phyloP scores from a whole-genome alignment of 148 eudicot genomes.

The Rhododendron griersonianum region DNA sequence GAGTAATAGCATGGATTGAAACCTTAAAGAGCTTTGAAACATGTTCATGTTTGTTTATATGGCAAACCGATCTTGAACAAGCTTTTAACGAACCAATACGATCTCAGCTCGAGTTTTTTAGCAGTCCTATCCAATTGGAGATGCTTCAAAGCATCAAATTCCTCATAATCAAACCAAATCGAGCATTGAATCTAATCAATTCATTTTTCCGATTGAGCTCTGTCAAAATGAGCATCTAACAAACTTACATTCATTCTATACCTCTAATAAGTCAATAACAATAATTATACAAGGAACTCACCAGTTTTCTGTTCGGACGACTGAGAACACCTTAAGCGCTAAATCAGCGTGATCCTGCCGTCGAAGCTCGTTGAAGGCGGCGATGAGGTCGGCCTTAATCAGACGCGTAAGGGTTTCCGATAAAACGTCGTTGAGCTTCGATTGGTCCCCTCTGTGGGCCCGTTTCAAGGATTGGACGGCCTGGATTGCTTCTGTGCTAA shows the following conservation, averaged over 20 bases:
- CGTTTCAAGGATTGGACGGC: constrained; percentile 89
- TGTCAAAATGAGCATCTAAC: neutral
- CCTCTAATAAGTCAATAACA: neutral
- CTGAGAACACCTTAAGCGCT: constrained; percentile 57
- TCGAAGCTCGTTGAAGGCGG: constrained; percentile 68
- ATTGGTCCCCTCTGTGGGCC: constrained; percentile 28
- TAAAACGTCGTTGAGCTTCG: constrained; percentile 19
- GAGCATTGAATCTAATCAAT: no score
- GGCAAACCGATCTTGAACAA: no score
- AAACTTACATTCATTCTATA: no score
- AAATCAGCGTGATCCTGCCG: constrained; percentile 59
- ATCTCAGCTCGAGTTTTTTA: no score
- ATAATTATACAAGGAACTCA: neutral
- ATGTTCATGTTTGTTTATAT: no score
- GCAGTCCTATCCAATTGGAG: neutral
- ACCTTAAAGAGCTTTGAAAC: no score
- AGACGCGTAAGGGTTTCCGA: constrained; percentile 49
- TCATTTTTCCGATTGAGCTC: neutral
- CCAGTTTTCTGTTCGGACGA: constrained; percentile 49
- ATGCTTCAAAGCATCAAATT: neutral
- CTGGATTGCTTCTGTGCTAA: constrained; percentile 76
- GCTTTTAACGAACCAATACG: no score
- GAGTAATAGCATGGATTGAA: no score
- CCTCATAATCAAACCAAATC: neutral
- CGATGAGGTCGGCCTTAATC: constrained; percentile 71